These are phyloP conservation scores for Fusarium lateritium DNA, from an alignment of 2,329 filamentous ascomycete species.

Conservation along the genomic window DNA sequence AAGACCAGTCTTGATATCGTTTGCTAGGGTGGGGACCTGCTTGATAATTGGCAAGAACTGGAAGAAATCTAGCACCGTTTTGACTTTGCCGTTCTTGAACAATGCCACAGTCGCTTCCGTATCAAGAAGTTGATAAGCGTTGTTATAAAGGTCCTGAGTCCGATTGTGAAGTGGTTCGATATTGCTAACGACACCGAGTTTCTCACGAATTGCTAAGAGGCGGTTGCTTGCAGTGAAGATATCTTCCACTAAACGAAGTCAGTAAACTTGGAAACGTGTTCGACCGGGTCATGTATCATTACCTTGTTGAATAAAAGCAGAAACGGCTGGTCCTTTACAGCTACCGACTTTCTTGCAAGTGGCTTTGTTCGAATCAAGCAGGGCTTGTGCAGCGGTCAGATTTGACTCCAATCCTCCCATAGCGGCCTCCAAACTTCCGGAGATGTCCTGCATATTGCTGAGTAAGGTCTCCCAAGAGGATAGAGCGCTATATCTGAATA, in stretches of 20 bases:
- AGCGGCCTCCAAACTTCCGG: not conserved
- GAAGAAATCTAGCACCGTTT: conserved; percentile 3
- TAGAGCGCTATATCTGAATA: too few relatives aligned
- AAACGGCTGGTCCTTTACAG: not conserved
- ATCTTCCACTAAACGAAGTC: not conserved
- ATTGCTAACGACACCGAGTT: not conserved
- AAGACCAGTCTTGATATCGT: not conserved
- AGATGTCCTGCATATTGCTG: not conserved
- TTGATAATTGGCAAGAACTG: not conserved
- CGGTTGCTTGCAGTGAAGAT: not conserved
- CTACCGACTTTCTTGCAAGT: not conserved
- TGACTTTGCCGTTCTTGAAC: conserved; percentile 2
- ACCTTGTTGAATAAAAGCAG: not conserved
- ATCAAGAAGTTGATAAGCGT: not conserved
- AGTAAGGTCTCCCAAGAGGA: too few relatives aligned
- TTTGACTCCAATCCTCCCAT: not conserved
- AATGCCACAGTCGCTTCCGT: not conserved
- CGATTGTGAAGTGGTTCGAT: not conserved
- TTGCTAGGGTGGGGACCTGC: not conserved
- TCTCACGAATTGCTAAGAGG: not conserved
- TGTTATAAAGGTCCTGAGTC: not conserved
- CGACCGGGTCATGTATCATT: too few relatives aligned
- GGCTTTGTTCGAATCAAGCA: not conserved
- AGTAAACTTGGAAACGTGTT: not conserved
- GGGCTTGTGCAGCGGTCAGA: not conserved